A percentile compares a stretch with the other conserved stretches of the same genome.
Conservation (phyloP, 345 rosid species). For the Linum tenue region DNA sequence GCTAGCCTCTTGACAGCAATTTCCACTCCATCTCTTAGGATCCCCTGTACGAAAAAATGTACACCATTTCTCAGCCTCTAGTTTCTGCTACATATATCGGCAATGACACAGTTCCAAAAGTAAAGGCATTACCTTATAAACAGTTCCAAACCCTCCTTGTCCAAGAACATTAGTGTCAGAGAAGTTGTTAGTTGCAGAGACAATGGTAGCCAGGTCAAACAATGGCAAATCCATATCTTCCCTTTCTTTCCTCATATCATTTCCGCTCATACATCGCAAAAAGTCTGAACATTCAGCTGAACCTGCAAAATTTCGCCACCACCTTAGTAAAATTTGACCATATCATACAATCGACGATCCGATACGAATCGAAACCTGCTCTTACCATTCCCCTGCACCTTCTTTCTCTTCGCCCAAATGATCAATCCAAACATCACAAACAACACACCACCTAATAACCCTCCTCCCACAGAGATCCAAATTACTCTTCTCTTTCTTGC, state of each 20-base stretch:
- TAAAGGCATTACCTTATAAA: not conserved
- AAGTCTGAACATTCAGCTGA: not conserved
- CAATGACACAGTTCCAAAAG: not conserved
- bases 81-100: too few relatives aligned
- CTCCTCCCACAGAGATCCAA: not conserved
- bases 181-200: not conserved
- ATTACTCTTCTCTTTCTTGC: not conserved
- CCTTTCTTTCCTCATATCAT: not conserved
- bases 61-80: not conserved
- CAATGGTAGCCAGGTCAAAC: not conserved
- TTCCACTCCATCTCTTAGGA: not conserved
- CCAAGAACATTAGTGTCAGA: not conserved
- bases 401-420: not conserved
- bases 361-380: not conserved
- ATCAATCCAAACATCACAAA: not conserved
- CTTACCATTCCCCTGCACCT: not conserved
- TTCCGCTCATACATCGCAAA: not conserved
- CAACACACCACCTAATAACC: not conserved
- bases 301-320: too few relatives aligned
- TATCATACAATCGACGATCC: too few relatives aligned
- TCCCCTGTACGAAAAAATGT: not conserved
- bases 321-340: too few relatives aligned
- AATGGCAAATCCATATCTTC: not conserved
- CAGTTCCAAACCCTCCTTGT: conserved; percentile 1
- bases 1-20: not conserved